A percentile compares a stretch with the other conserved stretches of the same genome.
These are phyloP conservation scores for Fusarium sp. DNA, from an alignment of 2,329 filamentous ascomycete species.

Conservation along the genomic window DNA sequence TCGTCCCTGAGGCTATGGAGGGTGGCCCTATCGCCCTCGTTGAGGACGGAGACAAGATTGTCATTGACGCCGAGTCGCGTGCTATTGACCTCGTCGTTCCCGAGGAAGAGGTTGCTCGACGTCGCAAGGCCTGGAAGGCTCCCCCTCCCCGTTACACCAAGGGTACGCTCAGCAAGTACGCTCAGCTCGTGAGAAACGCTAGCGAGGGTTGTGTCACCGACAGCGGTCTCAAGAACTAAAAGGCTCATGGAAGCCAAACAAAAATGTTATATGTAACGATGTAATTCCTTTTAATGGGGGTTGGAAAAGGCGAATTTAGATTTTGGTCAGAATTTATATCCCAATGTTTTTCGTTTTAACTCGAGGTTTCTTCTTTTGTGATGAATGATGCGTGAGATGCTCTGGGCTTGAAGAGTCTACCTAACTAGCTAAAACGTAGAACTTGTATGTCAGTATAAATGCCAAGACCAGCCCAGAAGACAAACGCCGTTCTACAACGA, in stretches of 20 bases:
- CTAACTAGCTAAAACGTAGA: conserved; percentile 11
- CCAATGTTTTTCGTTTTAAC: conserved; percentile 22
- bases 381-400: conserved; percentile 2
- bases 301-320: conserved; percentile 48
- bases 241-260: conserved; percentile 6
- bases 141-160: conserved; percentile 69
- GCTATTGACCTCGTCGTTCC: conserved; percentile 75
- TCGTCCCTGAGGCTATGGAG: conserved; percentile 87
- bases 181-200: conserved; percentile 67
- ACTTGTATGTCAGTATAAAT: conserved; percentile 4
- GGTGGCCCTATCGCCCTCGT: conserved; percentile 88
- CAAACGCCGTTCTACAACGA: conserved; percentile 12
- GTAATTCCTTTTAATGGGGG: conserved; percentile 42
- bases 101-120: conserved; percentile 70
- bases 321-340: conserved; percentile 34
- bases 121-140: conserved; percentile 70
- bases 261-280: conserved; percentile 32
- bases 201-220: conserved; percentile 71
- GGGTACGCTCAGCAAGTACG: conserved; percentile 79
- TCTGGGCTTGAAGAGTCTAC: conserved; percentile 20
- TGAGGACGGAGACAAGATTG: conserved; percentile 81
- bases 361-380: background rate
- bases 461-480: background rate
- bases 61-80: conserved; percentile 83
- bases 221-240: conserved; percentile 47